A percentile compares a stretch with the other conserved stretches of the same genome.
Conservation (phyloP, 768 basidiomycete species). For the Mycena galopus region DNA sequence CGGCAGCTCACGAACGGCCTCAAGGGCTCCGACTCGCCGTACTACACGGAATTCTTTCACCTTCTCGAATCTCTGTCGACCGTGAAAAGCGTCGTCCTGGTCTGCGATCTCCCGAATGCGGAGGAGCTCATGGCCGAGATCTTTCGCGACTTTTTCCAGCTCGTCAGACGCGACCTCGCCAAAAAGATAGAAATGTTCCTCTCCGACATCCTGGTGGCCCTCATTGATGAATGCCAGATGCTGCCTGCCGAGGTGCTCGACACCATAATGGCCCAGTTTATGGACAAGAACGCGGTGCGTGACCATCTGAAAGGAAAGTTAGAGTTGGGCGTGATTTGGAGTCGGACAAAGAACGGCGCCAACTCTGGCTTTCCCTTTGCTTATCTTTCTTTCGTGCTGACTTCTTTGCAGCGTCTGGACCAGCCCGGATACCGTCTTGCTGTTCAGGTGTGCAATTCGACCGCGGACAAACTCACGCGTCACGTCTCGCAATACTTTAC, state of each 20-base stretch:
- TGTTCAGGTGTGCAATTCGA: conserved; percentile 85
- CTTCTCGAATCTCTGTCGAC: conserved; percentile 94
- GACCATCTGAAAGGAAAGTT: too few relatives aligned
- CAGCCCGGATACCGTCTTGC: conserved; percentile 87
- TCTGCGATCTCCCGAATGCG: conserved; percentile 89
- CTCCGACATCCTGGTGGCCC: conserved; percentile 89
- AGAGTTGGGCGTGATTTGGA: too few relatives aligned
- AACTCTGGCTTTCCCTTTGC: too few relatives aligned
- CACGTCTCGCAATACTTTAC: conserved; percentile 94
- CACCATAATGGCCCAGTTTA: conserved; percentile 86
- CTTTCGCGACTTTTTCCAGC: conserved; percentile 86
- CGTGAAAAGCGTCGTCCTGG: conserved; percentile 94
- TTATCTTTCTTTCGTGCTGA: conserved; percentile 16
- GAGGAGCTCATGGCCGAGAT: conserved; percentile 88
- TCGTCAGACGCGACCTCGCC: conserved; percentile 77
- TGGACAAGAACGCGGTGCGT: conserved; percentile 81
- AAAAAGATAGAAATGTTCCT: conserved; percentile 90
- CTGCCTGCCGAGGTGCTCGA: conserved; percentile 88
- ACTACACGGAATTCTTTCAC: conserved; percentile 94
- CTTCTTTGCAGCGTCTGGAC: conserved; percentile 65
- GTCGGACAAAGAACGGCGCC: too few relatives aligned
- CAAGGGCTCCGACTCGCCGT: conserved; percentile 82
- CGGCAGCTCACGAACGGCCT: conserved; percentile 83
- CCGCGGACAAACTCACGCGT: conserved; percentile 89
- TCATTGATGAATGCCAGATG: conserved; percentile 88